Evolutionary conservation across 1,284 basidiomycete genomes (phyloP), one percentile per base, ranked within the genome.

Genomic region (Mycena sp.): DNA sequence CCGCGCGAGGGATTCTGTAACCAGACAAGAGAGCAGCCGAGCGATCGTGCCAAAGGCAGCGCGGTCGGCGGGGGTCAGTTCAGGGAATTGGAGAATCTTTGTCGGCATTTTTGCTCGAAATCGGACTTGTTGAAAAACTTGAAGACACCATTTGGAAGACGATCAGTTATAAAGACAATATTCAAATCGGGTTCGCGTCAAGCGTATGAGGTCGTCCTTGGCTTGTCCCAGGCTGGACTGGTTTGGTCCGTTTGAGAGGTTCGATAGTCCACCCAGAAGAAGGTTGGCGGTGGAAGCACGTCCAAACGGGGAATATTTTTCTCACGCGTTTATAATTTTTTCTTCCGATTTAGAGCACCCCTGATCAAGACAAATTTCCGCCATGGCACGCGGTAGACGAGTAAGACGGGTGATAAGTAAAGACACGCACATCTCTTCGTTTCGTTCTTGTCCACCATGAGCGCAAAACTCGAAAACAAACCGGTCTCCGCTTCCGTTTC

Each of bases 1-100:
- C 7, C 73, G 73, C 21, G 80, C 77, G 14, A 85, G 74, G 4
- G 82, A 83, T 70, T 85, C 84, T 1, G 84, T 84, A 53, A 85
- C 82, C 7, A 86, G 78, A 66, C 83, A 84, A 30, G 83, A 85
- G 21, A 85, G 65, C 3, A 86, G 70, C 23, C 84, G 81, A 16
- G 83, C 75, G 29, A 77, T 73, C 30, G 80, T 80, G 5, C 81
- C 80, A 66, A 84, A 84, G 26, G 76, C 70, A 38, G 83, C 83
- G 25, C 80, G 77, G 68, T 81, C 74, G 28, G 64, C 64, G 29
- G 77, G 73, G 51, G 71, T 45, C 45, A 78, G 72, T 53, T 64
- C 67, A 41, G 75, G 72, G 35, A 77, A 68, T 64, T 70, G 58
- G 35, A 61, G 55, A 23, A 72, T 70, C 28, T 71, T 62, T 44